Evolutionary conservation across 192 early-diverging fungal species (phyloP).

Genomic region (Coemansia nantahalensis): DNA sequence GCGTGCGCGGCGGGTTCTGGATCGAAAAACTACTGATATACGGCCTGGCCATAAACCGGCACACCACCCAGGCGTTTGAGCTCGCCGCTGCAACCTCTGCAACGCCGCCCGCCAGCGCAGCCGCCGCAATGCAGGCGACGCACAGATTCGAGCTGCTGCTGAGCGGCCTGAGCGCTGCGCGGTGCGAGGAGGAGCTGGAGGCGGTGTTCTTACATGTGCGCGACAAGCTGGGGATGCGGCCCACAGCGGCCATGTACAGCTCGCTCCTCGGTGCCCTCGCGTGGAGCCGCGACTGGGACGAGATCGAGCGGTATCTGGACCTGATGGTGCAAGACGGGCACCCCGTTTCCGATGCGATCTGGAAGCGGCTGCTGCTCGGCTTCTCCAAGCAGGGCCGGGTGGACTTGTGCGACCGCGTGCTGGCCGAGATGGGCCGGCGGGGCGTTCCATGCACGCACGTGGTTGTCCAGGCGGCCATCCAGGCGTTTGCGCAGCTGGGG

Average conservation of each 20-base stretch:
- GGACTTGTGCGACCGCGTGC: slow-evolving; percentile 24
- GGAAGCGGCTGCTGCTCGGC: slow-evolving; percentile 41
- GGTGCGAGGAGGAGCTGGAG: slow-evolving; percentile 14
- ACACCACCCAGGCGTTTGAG: slow-evolving; percentile 27
- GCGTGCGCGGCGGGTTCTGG: slow-evolving; percentile 31
- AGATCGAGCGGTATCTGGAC: slow-evolving; percentile 15
- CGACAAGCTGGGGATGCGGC: slow-evolving; percentile 26
- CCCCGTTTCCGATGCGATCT: slow-evolving; percentile 13
- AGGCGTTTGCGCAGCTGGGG: slow-evolving; percentile 28
- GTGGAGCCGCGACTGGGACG: slow-evolving; percentile 11
- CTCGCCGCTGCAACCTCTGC: slow-evolving; percentile 28
- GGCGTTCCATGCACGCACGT: slow-evolving; percentile 14
- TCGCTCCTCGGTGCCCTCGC: slow-evolving; percentile 36
- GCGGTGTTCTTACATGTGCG: slow-evolving; percentile 35
- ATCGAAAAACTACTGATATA: slow-evolving; percentile 43
- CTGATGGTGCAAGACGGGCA: slow-evolving; percentile 35
- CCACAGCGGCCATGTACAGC: slow-evolving; percentile 34
- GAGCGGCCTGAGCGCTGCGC: slow-evolving; percentile 25
- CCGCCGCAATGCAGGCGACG: slow-evolving; percentile 25
- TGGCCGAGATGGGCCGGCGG: slow-evolving; percentile 19
- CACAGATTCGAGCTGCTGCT: slow-evolving; percentile 46
- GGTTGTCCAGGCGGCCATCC: slow-evolving; percentile 27
- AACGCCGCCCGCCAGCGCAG: background rate
- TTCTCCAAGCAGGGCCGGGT: slow-evolving; percentile 22
- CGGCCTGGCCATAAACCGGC: slow-evolving; percentile 42